Evolutionary conservation across 371 early-diverging fungal species (phyloP).

Genomic region (Dichotomocladium elegans): DNA sequence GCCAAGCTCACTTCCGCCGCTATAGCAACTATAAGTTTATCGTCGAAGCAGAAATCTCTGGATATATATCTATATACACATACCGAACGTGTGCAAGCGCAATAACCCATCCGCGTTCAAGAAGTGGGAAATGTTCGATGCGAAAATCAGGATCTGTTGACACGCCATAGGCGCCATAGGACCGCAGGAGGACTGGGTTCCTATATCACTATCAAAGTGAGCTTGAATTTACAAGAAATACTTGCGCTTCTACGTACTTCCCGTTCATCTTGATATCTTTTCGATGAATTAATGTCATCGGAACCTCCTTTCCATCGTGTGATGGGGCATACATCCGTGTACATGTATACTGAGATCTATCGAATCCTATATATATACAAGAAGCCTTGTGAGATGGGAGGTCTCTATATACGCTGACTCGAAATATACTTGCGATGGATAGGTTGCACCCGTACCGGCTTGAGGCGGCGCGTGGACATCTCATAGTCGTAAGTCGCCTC

Average conservation of each 20-base stretch:
- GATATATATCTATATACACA: neutral
- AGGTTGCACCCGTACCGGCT: conserved; percentile 43
- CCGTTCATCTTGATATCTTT: conserved; percentile 47
- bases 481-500: conserved; percentile 71
- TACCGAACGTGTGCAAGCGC: conserved; percentile 83
- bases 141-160: conserved; percentile 77
- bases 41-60: neutral
- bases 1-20: conserved; percentile 85
- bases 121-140: conserved; percentile 71
- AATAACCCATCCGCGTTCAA: conserved; percentile 80
- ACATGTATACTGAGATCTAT: conserved; percentile 45
- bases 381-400: too few species aligned
- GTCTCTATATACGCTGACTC: neutral
- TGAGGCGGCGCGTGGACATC: conserved; percentile 47
- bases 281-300: conserved; percentile 67
- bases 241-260: conserved; percentile 17
- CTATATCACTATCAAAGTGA: conserved; percentile 29
- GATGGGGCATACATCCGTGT: conserved; percentile 50
- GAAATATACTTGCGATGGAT: conserved; percentile 41
- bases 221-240: neutral
- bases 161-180: conserved; percentile 87
- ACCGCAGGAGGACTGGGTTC: conserved; percentile 71
- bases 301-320: conserved; percentile 49
- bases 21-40: conserved; percentile 6
- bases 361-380: conserved; percentile 52